Conservation (phyloP, 176 grass and related monocot species). For the Ananas comosus region DNA sequence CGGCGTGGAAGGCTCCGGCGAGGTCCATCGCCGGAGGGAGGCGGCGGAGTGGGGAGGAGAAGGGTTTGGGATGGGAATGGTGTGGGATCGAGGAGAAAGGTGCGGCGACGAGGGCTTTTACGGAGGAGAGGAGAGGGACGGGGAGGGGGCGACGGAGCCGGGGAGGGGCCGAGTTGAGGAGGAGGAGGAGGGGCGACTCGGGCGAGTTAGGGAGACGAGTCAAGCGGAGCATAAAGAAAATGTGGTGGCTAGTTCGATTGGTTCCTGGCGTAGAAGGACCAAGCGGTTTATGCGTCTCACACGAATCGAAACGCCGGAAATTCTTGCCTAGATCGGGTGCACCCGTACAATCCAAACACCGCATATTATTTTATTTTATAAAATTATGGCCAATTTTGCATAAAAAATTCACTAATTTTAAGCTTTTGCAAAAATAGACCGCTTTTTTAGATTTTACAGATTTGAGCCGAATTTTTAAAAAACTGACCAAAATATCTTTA, state of each 20-base stretch:
- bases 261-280: too few relatives aligned
- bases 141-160: not conserved
- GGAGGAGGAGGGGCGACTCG: not conserved
- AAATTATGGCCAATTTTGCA: too few relatives aligned
- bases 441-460: too few relatives aligned
- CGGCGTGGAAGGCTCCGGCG: slow-evolving; percentile 6
- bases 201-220: slow-evolving; percentile 17
- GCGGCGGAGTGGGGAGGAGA: slow-evolving; percentile 3
- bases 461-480: too few relatives aligned
- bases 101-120: not conserved
- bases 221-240: slow-evolving; percentile 29
- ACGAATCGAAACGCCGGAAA: too few relatives aligned
- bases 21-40: slow-evolving; percentile 47
- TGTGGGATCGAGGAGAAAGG: not conserved
- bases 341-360: too few relatives aligned
- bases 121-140: not conserved
- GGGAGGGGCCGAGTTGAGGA: not conserved
- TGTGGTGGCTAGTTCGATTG: not conserved
- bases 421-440: too few relatives aligned
- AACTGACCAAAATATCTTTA: too few relatives aligned
- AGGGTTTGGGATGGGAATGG: not conserved
- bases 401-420: too few relatives aligned
- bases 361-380: too few relatives aligned
- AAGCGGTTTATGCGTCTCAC: too few relatives aligned
- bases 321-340: too few relatives aligned